phyloP scores from a whole-genome alignment of 805 yeast genomes.

The Metschnikowia rubicola region DNA sequence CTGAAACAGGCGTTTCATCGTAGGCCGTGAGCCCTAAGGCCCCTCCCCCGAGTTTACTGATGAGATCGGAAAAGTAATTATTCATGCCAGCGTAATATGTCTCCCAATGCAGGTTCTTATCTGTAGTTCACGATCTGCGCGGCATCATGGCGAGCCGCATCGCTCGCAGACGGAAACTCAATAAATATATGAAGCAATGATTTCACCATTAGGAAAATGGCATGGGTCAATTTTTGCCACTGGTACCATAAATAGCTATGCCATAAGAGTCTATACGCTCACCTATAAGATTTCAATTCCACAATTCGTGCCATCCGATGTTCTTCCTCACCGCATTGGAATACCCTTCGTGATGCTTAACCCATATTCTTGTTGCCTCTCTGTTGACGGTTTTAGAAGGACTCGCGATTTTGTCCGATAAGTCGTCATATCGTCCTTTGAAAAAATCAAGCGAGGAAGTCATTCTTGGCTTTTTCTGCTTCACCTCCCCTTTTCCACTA shows the following conservation, averaged over 20 bases:
- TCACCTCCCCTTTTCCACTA: constrained; percentile 13
- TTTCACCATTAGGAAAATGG: too few species aligned
- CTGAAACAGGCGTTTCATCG: not conserved
- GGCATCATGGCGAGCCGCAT: too few species aligned
- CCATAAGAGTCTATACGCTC: too few species aligned
- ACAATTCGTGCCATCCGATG: constrained; percentile 71
- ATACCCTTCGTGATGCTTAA: constrained; percentile 88
- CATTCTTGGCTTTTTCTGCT: constrained; percentile 19
- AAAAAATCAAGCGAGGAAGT: constrained; percentile 38
- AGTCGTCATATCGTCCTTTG: constrained; percentile 34
- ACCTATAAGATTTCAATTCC: constrained; percentile 26
- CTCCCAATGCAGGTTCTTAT: constrained; percentile 1
- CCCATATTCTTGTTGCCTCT: constrained; percentile 53
- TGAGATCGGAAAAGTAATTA: constrained; percentile 29
- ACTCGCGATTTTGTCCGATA: constrained; percentile 24
- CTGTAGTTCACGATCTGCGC: not conserved
- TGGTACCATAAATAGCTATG: too few species aligned
- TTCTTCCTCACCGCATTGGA: constrained; percentile 87
- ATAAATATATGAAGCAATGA: too few species aligned
- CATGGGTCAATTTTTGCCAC: too few species aligned
- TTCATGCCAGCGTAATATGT: constrained; percentile 19
- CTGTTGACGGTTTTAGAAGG: constrained; percentile 6
- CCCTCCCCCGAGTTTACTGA: constrained; percentile 24
- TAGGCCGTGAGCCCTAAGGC: constrained; percentile 8
- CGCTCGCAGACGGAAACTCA: too few species aligned